Percentiles rank a stretch among this genome's conserved stretches.
phyloP scores from a whole-genome alignment of 306 rosid genomes.

The Cyamopsis tetragonoloba region DNA sequence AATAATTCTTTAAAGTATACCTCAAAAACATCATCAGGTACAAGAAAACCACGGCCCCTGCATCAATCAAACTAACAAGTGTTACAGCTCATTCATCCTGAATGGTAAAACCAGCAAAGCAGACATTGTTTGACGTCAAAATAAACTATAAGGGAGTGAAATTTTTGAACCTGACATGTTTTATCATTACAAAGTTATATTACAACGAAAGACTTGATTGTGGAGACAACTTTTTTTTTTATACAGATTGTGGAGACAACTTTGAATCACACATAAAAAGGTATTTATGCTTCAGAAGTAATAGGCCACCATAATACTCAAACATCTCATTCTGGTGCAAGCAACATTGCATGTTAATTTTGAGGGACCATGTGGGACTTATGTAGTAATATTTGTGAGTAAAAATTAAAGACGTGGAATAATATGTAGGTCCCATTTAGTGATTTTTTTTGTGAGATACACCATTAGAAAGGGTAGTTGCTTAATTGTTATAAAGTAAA shows the following conservation, averaged over 20 bases:
- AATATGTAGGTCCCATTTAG: no score
- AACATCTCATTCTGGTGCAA: no score
- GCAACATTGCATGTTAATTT: no score
- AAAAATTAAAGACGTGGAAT: no score
- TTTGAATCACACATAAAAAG: not conserved
- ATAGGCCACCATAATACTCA: not conserved
- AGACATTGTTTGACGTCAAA: not conserved
- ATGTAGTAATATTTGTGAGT: no score
- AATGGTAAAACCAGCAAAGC: slow-evolving; percentile 3
- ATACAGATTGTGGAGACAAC: no score
- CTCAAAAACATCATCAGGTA: slow-evolving; percentile 73
- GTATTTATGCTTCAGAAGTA: not conserved
- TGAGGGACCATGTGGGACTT: no score
- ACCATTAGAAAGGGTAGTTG: no score
- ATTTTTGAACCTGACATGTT: not conserved
- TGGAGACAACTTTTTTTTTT: not conserved
- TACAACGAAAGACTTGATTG: not conserved
- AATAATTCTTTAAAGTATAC: slow-evolving; percentile 34
- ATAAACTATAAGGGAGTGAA: not conserved
- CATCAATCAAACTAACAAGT: slow-evolving; percentile 29
- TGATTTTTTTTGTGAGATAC: no score
- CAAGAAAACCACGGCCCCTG: slow-evolving; percentile 83
- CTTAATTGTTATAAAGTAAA: no score
- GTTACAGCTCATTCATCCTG: not conserved
- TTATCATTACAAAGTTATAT: not conserved